Conservation (phyloP, 2,329 filamentous ascomycete genomes). For the Phialophora tarda region DNA sequence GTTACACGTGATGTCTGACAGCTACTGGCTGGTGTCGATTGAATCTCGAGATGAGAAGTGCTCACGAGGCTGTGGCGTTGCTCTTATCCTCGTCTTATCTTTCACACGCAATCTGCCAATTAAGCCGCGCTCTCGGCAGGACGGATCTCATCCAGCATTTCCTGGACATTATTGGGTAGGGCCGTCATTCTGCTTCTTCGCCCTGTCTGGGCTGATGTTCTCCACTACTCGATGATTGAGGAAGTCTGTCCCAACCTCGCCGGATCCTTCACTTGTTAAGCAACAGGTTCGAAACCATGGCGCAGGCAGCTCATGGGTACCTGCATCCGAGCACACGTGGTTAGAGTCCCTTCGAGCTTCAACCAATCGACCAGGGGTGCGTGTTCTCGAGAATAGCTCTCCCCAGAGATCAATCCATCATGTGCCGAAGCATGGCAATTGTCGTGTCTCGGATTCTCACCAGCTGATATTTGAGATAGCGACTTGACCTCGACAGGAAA, state of each 20-base stretch:
- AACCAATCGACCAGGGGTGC: slow-evolving; percentile 3
- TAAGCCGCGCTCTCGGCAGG: slow-evolving; percentile 17
- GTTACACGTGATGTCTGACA: background rate
- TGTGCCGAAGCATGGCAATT: background rate
- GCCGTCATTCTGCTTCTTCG: background rate
- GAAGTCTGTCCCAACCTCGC: slow-evolving; percentile 1
- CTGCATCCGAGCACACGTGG: slow-evolving; percentile 29
- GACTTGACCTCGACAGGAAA: background rate
- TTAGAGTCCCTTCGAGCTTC: background rate
- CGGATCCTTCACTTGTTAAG: background rate
- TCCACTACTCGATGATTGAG: slow-evolving; percentile 12
- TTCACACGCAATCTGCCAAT: slow-evolving; percentile 19
- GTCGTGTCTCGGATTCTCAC: slow-evolving; percentile 8
- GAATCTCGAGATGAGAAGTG: slow-evolving; percentile 18
- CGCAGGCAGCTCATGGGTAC: slow-evolving; percentile 22
- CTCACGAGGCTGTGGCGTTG: slow-evolving; percentile 17
- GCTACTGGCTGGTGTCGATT: background rate
- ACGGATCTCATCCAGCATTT: slow-evolving; percentile 5
- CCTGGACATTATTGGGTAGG: slow-evolving; percentile 3
- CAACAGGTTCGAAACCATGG: background rate
- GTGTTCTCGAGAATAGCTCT: background rate
- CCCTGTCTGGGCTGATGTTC: slow-evolving; percentile 1
- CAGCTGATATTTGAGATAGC: slow-evolving; percentile 2
- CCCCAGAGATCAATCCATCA: background rate
- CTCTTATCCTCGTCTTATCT: slow-evolving; percentile 28